phyloP scores from a whole-genome alignment of 805 yeast genomes.

The Saturnispora serradocipensis region DNA sequence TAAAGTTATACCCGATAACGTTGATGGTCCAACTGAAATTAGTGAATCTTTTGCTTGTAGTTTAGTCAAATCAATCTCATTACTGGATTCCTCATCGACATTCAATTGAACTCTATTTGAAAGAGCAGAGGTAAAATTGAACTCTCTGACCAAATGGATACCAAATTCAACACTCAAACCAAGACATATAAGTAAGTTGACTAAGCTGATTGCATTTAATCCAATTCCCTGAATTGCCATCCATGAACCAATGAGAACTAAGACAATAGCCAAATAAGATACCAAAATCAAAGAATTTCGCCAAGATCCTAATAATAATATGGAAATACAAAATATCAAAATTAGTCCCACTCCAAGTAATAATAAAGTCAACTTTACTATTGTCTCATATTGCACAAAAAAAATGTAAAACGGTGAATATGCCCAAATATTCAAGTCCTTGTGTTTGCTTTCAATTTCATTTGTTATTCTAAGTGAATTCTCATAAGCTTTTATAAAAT shows the following conservation, averaged over 20 bases:
- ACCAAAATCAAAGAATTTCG: constrained; percentile 49
- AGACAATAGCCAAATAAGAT: constrained; percentile 50
- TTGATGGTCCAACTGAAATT: constrained; percentile 78
- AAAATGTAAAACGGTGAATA: constrained; percentile 90
- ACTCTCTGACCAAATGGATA: constrained; percentile 76
- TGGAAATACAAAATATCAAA: constrained; percentile 41
- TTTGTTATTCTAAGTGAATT: constrained; percentile 59
- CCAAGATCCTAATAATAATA: constrained; percentile 57
- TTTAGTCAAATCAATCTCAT: constrained; percentile 5
- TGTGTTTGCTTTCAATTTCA: constrained; percentile 36
- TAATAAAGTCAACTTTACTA: constrained; percentile 48
- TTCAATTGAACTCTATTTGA: constrained; percentile 7
- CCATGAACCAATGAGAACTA: constrained; percentile 69
- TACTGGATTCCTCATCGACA: neutral
- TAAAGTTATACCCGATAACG: constrained; percentile 80
- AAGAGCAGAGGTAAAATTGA: constrained; percentile 28
- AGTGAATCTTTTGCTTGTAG: constrained; percentile 49
- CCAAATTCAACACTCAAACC: constrained; percentile 94
- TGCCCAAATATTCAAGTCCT: constrained; percentile 57
- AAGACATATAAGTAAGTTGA: constrained; percentile 82
- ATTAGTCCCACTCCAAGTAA: constrained; percentile 44
- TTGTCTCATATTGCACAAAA: constrained; percentile 77
- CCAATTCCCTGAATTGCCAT: constrained; percentile 70
- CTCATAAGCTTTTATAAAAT: constrained; percentile 72
- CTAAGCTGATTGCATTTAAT: constrained; percentile 82